phyloP scores from a whole-genome alignment of 2,329 filamentous ascomycete genomes.

The Claviceps maximensis region DNA sequence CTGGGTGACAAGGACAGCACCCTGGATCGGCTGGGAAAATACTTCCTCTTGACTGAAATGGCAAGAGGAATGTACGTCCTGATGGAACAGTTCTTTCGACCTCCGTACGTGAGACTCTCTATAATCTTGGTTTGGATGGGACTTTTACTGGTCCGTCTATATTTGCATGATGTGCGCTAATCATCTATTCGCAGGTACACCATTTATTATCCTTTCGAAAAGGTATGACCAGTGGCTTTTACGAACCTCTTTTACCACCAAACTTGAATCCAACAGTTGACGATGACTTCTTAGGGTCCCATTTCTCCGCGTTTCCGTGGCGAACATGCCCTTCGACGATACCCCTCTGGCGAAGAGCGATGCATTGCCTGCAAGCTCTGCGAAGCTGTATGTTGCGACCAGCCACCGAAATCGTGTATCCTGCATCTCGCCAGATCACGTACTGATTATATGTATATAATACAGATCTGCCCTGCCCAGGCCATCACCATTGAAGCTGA shows the following conservation, averaged over 20 bases:
- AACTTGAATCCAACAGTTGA: slow-evolving; percentile 10
- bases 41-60: slow-evolving; percentile 94
- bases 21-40: slow-evolving; percentile 76
- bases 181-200: slow-evolving; percentile 57
- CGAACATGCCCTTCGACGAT: slow-evolving; percentile 90
- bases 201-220: slow-evolving; percentile 98
- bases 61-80: slow-evolving; percentile 95
- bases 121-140: not conserved
- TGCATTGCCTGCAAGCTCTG: slow-evolving; percentile 99
- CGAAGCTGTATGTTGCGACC: slow-evolving; percentile 53
- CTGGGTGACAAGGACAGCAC: slow-evolving; percentile 65
- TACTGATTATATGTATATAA: not conserved
- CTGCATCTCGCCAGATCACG: not conserved
- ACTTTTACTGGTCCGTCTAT: not conserved
- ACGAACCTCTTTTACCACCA: not conserved
- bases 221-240: slow-evolving; percentile 35
- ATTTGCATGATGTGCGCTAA: not conserved
- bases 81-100: slow-evolving; percentile 95
- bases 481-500: slow-evolving; percentile 99
- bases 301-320: slow-evolving; percentile 97
- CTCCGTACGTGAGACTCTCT: slow-evolving; percentile 59
- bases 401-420: not conserved
- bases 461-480: slow-evolving; percentile 91
- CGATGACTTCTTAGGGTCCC: slow-evolving; percentile 47
- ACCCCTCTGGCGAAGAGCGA: slow-evolving; percentile 93